Evolutionary conservation across 441 rosid genomes (phyloP).

Genomic region (Pelargonium cotyledonis): DNA sequence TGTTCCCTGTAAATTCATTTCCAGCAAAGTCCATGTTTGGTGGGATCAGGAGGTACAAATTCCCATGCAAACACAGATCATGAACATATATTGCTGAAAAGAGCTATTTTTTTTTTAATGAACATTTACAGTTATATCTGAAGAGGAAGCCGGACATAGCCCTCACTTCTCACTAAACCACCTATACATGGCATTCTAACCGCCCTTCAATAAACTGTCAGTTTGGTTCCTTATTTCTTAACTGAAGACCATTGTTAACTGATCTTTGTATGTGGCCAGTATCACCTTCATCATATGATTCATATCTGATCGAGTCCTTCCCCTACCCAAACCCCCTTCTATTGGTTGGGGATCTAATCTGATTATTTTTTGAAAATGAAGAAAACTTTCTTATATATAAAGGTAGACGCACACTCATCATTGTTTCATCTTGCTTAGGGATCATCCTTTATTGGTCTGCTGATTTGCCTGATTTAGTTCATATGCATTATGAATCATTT

Average conservation of each 20-base stretch:
- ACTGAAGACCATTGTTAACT: no score
- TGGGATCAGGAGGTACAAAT: background rate
- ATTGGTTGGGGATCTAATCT: no score
- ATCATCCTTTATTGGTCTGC: background rate
- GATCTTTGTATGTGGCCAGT: no score
- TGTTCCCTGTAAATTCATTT: background rate
- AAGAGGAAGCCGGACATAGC: background rate
- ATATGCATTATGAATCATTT: background rate
- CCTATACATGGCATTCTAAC: background rate
- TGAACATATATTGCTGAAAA: background rate
- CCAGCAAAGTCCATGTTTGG: background rate
- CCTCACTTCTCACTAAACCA: background rate
- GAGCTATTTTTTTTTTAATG: background rate
- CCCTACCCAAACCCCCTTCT: no score
- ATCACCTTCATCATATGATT: no score
- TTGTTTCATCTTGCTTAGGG: background rate
- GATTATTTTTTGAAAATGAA: no score
- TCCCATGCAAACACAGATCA: background rate
- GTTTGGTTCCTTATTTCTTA: no score
- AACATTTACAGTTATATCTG: background rate
- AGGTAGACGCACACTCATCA: background rate
- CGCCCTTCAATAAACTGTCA: background rate
- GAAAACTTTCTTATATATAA: no score
- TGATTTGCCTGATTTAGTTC: background rate
- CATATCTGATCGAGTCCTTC: no score